Conservation (phyloP, 805 yeast species). For the Saturnispora bothae region DNA sequence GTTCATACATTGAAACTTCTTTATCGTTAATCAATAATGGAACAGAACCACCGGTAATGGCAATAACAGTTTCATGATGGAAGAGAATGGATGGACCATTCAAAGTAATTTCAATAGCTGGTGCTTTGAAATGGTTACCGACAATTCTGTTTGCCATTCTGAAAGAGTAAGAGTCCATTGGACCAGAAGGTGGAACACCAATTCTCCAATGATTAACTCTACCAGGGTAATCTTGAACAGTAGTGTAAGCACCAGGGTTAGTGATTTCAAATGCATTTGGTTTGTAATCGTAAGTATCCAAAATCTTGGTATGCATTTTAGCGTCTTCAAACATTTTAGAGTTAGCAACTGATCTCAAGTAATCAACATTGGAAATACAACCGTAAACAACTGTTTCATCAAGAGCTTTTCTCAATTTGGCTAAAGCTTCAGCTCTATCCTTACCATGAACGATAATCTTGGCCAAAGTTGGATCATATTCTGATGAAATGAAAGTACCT, state of each 20-base stretch:
- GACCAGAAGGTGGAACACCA: slow-evolving; percentile 98
- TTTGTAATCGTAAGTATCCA: slow-evolving; percentile 68
- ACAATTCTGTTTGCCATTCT: slow-evolving; percentile 84
- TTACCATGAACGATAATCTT: slow-evolving; percentile 92
- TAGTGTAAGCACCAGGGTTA: slow-evolving; percentile 89
- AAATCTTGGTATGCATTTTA: slow-evolving; percentile 74
- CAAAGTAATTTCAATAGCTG: slow-evolving; percentile 84
- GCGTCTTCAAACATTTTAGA: slow-evolving; percentile 79
- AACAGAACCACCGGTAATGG: slow-evolving; percentile 72
- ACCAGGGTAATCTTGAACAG: slow-evolving; percentile 94
- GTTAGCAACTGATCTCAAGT: slow-evolving; percentile 73
- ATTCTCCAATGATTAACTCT: slow-evolving; percentile 78
- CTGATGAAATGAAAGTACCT: slow-evolving; percentile 83
- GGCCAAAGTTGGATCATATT: slow-evolving; percentile 93
- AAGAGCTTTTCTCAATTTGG: slow-evolving; percentile 67
- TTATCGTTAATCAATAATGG: slow-evolving; percentile 57
- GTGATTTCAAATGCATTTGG: slow-evolving; percentile 81
- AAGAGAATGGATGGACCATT: slow-evolving; percentile 79
- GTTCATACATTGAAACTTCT: slow-evolving; percentile 54
- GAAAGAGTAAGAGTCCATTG: slow-evolving; percentile 91
- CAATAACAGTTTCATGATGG: slow-evolving; percentile 69
- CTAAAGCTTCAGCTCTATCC: slow-evolving; percentile 77
- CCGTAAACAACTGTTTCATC: slow-evolving; percentile 84
- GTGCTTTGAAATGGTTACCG: slow-evolving; percentile 73
- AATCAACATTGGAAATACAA: slow-evolving; percentile 82